These are phyloP conservation scores for Pyrenophora teres DNA, from an alignment of 2,329 filamentous ascomycete genomes.

Conservation along the genomic window DNA sequence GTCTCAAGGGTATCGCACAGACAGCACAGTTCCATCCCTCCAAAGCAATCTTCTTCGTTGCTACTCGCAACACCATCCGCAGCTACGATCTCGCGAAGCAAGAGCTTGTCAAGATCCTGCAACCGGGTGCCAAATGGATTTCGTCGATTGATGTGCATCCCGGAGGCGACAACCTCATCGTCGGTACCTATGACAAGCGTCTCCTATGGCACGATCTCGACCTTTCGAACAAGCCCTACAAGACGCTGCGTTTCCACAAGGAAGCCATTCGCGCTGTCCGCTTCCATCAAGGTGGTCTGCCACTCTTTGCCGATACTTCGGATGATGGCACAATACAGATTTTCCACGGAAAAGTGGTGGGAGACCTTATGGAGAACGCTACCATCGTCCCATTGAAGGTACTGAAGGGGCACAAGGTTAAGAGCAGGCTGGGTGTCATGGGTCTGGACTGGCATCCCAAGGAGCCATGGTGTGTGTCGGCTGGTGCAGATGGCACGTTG, in stretches of 20 bases:
- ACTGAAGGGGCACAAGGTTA: constrained; percentile 84
- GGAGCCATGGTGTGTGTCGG: constrained; percentile 93
- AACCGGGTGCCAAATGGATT: constrained; percentile 93
- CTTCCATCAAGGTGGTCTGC: constrained; percentile 78
- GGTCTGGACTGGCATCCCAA: constrained; percentile 95
- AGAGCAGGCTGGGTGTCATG: constrained; percentile 84
- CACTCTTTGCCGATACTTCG: constrained; percentile 91
- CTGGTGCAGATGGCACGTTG: constrained; percentile 90
- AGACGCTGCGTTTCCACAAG: constrained; percentile 92
- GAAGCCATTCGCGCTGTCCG: constrained; percentile 89
- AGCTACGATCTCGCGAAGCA: constrained; percentile 93
- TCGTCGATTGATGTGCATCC: constrained; percentile 92
- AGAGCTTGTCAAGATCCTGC: constrained; percentile 88
- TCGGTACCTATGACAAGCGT: constrained; percentile 91
- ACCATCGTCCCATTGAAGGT: constrained; percentile 97
- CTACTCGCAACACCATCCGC: constrained; percentile 89
- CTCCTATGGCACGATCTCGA: constrained; percentile 97
- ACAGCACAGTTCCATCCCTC: constrained; percentile 93
- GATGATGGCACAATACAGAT: constrained; percentile 95
- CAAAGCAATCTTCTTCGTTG: constrained; percentile 91
- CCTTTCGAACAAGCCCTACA: constrained; percentile 86
- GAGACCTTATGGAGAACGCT: constrained; percentile 93
- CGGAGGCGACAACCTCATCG: constrained; percentile 89
- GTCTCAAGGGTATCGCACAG: constrained; percentile 76
- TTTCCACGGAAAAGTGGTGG: constrained; percentile 95